These are phyloP conservation scores for Streptanthus diversifolius DNA, from an alignment of 345 rosid species.

Conservation along the genomic window DNA sequence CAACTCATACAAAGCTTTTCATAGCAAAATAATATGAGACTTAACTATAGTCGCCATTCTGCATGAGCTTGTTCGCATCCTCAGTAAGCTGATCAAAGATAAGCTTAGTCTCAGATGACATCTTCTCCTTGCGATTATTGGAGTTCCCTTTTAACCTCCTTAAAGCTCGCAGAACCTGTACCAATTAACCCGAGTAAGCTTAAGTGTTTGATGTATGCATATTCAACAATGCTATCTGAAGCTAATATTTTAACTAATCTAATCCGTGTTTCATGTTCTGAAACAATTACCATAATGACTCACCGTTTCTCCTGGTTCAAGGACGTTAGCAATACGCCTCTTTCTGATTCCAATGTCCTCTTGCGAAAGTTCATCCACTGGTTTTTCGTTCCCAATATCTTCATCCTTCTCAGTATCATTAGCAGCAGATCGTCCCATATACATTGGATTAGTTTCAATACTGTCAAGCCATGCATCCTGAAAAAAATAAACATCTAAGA, in stretches of 20 bases:
- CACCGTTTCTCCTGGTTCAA: conserved; percentile 94
- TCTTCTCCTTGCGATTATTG: conserved; percentile 73
- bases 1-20: conserved; percentile 5
- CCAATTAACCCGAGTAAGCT: conserved; percentile 16
- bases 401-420: conserved; percentile 34
- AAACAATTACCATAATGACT: conserved; percentile 13
- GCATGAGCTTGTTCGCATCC: conserved; percentile 80
- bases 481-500: conserved; percentile 32
- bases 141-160: conserved; percentile 85
- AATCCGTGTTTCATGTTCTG: not conserved
- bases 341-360: conserved; percentile 65
- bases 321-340: conserved; percentile 78
- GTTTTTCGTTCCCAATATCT: conserved; percentile 40
- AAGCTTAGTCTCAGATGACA: conserved; percentile 69
- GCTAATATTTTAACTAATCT: not conserved
- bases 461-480: conserved; percentile 99
- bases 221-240: conserved; percentile 4
- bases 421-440: conserved; percentile 40
- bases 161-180: conserved; percentile 80
- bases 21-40: conserved; percentile 29
- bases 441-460: conserved; percentile 52
- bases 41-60: conserved; percentile 87
- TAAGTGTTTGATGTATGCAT: not conserved
- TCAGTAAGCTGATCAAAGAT: conserved; percentile 97
- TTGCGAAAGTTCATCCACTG: conserved; percentile 55